Percentiles rank a stretch among this genome's conserved stretches.
These are phyloP conservation scores for Colletotrichum cereale DNA, from an alignment of 2,329 filamentous ascomycete genomes.

Conservation along the genomic window DNA sequence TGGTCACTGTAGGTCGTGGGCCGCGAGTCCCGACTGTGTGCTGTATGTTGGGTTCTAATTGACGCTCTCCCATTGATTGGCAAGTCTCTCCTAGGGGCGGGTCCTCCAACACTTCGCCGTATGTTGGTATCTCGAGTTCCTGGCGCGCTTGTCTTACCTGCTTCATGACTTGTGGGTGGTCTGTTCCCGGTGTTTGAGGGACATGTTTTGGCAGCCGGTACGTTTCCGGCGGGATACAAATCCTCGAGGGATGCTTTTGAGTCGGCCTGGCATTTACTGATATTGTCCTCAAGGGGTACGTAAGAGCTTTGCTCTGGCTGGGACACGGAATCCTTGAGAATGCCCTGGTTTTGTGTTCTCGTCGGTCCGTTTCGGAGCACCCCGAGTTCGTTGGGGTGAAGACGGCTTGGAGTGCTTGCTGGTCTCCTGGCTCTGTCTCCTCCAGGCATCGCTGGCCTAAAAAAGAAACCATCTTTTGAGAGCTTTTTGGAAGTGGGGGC, in stretches of 20 bases:
- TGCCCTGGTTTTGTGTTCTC: neutral
- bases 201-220: neutral
- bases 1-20: constrained; percentile 52
- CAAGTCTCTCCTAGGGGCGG: neutral
- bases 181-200: neutral
- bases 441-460: constrained; percentile 34
- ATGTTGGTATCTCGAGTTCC: neutral
- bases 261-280: neutral
- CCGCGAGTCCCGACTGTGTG: neutral
- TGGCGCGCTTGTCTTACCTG: neutral
- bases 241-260: neutral
- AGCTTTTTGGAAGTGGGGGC: neutral
- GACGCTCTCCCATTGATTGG: neutral
- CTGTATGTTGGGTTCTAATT: neutral
- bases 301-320: neutral
- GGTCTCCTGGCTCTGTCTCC: constrained; percentile 8
- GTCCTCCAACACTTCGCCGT: neutral
- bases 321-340: neutral
- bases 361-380: constrained; percentile 5
- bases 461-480: constrained; percentile 39
- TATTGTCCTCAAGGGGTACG: neutral
- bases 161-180: neutral
- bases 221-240: neutral
- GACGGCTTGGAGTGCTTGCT: constrained; percentile 18
- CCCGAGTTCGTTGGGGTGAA: constrained; percentile 4